These are phyloP conservation scores for Aspergillus asperescens DNA, from an alignment of 495 filamentous ascomycete genomes.

Conservation along the genomic window DNA sequence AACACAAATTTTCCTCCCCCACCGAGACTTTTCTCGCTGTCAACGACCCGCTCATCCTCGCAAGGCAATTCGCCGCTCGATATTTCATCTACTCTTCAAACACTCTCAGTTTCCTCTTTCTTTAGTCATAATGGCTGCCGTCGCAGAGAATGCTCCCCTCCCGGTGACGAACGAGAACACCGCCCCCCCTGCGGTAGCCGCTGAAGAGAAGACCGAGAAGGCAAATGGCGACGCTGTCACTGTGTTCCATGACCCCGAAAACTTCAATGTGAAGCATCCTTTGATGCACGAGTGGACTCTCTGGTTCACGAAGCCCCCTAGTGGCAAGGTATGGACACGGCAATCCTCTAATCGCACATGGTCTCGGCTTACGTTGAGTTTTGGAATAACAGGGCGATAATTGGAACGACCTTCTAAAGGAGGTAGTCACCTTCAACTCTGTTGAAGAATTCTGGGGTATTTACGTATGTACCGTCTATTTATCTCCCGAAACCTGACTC, in stretches of 20 bases:
- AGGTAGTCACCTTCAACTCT: conserved; percentile 96
- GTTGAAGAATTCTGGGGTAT: conserved; percentile 99
- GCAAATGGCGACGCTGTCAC: conserved; percentile 61
- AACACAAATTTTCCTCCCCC: conserved; percentile 23
- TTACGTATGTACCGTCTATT: conserved; percentile 64
- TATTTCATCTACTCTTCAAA: conserved; percentile 2
- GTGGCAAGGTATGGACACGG: conserved; percentile 69
- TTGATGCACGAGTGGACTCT: conserved; percentile 95
- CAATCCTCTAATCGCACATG: conserved; percentile 9
- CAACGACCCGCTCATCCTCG: conserved; percentile 21
- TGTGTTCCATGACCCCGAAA: conserved; percentile 93
- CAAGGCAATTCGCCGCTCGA: conserved; percentile 17
- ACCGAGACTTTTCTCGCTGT: conserved; percentile 30
- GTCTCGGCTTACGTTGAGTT: conserved; percentile 14
- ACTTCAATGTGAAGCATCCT: conserved; percentile 99
- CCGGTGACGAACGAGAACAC: conserved; percentile 42
- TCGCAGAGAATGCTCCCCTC: conserved; percentile 37
- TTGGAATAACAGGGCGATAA: conserved; percentile 68
- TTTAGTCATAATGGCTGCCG: conserved; percentile 36
- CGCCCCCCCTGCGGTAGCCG: conserved; percentile 26
- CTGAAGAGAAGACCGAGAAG: conserved; percentile 29
- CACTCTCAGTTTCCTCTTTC: conserved; percentile 3
- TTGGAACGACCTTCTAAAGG: conserved; percentile 97
- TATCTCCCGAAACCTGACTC: background rate
- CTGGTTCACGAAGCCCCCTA: conserved; percentile 99